phyloP scores from a whole-genome alignment of 225 moss, liverwort and hornwort species.

The Pleurozium schreberi region DNA sequence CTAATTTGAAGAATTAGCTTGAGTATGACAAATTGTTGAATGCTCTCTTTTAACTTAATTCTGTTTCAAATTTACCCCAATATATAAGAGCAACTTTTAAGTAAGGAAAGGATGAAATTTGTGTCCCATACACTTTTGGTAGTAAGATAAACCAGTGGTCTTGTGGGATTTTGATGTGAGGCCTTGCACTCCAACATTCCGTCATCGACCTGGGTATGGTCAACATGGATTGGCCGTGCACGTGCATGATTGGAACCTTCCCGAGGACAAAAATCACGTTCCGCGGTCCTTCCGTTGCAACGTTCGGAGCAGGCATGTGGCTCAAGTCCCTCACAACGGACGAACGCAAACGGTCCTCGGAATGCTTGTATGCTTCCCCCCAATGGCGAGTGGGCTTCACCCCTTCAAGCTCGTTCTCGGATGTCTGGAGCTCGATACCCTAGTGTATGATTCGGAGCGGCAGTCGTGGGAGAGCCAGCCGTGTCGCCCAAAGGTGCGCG shows the following conservation, averaged over 20 bases:
- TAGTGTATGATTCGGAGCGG: background rate
- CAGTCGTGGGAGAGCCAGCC: background rate
- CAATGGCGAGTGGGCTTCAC: background rate
- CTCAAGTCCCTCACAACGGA: background rate
- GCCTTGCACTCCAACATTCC: too few relatives aligned
- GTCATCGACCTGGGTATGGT: background rate
- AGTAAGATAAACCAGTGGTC: background rate
- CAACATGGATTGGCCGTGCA: background rate
- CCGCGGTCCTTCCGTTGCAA: background rate
- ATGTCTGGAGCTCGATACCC: too few relatives aligned
- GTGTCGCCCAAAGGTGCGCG: background rate
- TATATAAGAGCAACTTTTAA: too few relatives aligned
- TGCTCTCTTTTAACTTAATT: background rate
- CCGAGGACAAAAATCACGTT: background rate
- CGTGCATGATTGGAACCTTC: background rate
- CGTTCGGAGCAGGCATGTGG: background rate
- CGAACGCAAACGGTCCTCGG: background rate
- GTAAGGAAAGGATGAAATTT: background rate
- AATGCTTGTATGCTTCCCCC: background rate
- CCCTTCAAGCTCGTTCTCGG: background rate
- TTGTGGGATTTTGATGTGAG: background rate
- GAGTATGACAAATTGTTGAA: background rate
- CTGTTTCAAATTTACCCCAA: background rate
- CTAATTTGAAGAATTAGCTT: background rate
- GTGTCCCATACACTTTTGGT: background rate